Percentiles rank a stretch among this genome's conserved stretches.
Evolutionary conservation across 495 filamentous ascomycete genomes (phyloP).

Genomic region (Trichodelitschia bisporula): DNA sequence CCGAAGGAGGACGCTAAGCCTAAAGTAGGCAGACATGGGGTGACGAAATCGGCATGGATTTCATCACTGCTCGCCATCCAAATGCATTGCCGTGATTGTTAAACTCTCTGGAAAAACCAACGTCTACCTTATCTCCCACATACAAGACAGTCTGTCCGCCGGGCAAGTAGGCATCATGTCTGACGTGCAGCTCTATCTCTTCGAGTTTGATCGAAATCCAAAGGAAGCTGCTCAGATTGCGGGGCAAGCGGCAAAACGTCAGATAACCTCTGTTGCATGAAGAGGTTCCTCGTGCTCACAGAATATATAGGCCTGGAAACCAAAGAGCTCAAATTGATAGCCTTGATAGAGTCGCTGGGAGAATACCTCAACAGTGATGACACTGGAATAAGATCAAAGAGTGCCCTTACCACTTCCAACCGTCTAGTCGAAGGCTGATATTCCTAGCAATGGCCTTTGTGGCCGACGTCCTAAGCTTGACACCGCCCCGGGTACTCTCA

Average conservation of each 20-base stretch:
- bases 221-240: constrained; percentile 34
- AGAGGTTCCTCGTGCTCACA: background rate
- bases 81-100: too few species aligned
- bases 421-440: too few species aligned
- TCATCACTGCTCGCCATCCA: too few species aligned
- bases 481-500: constrained; percentile 34
- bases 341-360: constrained; percentile 39
- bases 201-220: constrained; percentile 37
- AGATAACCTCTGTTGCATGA: background rate
- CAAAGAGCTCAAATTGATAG: constrained; percentile 36
- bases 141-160: too few species aligned
- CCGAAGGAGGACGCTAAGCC: too few species aligned
- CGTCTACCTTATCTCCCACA: too few species aligned
- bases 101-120: too few species aligned
- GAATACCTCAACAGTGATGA: constrained; percentile 54
- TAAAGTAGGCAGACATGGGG: too few species aligned
- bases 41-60: too few species aligned
- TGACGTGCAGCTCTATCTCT: constrained; percentile 37
- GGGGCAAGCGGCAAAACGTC: constrained; percentile 1
- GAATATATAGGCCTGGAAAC: constrained; percentile 33
- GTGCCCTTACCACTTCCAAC: too few species aligned
- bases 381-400: constrained; percentile 31
- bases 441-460: constrained; percentile 37
- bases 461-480: constrained; percentile 31
- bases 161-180: constrained; percentile 32